Evolutionary conservation across 164 flowering plant genomes (phyloP).

Genomic region (Aristolochia contorta): DNA sequence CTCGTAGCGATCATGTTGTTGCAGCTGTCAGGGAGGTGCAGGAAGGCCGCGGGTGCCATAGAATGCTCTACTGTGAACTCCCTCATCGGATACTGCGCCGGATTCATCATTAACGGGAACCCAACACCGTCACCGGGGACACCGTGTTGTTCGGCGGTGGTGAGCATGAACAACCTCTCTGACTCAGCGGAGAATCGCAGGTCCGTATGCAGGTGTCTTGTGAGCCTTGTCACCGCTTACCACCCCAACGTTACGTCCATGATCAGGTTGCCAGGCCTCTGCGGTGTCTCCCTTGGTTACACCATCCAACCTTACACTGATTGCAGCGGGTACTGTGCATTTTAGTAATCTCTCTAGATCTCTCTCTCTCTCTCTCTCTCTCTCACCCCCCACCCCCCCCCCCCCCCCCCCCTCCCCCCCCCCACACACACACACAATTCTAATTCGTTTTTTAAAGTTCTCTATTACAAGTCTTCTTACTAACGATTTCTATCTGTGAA

Average conservation of each 20-base stretch:
- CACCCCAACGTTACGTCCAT: slow-evolving; percentile 39
- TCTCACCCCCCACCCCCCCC: too few species aligned
- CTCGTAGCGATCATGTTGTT: too few species aligned
- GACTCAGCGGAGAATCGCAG: slow-evolving; percentile 19
- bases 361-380: too few species aligned
- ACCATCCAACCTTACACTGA: slow-evolving; percentile 42
- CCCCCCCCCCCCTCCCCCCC: too few species aligned
- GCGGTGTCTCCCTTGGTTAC: slow-evolving; percentile 53
- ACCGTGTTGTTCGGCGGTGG: slow-evolving; percentile 38
- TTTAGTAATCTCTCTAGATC: too few species aligned
- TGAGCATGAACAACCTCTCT: slow-evolving; percentile 20
- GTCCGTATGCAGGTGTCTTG: slow-evolving; percentile 35
- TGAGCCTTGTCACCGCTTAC: slow-evolving; percentile 30
- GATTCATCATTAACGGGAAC: slow-evolving; percentile 33
- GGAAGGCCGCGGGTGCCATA: not conserved
- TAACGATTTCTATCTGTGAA: too few species aligned
- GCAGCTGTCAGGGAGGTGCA: not conserved
- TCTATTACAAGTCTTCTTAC: too few species aligned
- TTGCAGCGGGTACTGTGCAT: slow-evolving; percentile 28
- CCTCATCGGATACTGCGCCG: slow-evolving; percentile 37
- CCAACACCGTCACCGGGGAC: slow-evolving; percentile 46
- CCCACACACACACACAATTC: too few species aligned
- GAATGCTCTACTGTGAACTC: slow-evolving; percentile 39
- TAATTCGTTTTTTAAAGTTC: too few species aligned
- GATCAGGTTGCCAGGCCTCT: slow-evolving; percentile 50